Evolutionary conservation across 1,139 yeast species (phyloP), one percentile per base, ranked within the genome.

Genomic region (Debaryomyces nepalensis): DNA sequence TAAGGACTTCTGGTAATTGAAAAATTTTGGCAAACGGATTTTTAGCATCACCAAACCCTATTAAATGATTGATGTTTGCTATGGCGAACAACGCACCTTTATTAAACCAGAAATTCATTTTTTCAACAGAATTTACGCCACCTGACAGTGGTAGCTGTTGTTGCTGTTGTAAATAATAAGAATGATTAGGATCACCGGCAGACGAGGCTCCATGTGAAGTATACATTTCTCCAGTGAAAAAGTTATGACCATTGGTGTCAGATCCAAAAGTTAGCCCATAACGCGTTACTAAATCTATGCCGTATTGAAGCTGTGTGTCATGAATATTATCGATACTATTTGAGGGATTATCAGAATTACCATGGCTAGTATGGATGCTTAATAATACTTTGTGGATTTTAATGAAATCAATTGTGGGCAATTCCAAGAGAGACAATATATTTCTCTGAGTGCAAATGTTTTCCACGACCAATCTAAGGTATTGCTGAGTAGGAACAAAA

Each of bases 401-500:
- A 39, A 81, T 81, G 53, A 81, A 82, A 53, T 82, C 87, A 52
- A 82, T 79, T 51, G 80, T 79, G 14, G 84, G 81, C 59, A 79
- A 73, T 58, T 78, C 86, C 41, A 77, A 65, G 29, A 78, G 64
- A 14, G 81, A 79, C 41, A 80, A 66, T 55, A 85, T 67, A 68
- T 85, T 78, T 54, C 91, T 69, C 58, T 83, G 91, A 36, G 86
- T 78, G 53, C 84, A 84, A 49, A 85, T 86, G 55, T 85, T 85
- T 53, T 85, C 93, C 43, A 86, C 87, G 24, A 86, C 90, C 63
- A 85, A 71, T 52, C 85, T 73, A 59, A 86, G 72, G 56, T 86
- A 86, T 54, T 84, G 90, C 44, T 79, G 83, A 3, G 93, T 84
- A 22, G 95, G 95, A 4, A 84, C 89, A 63, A 86, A 86, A 5